These are phyloP conservation scores for Escovopsis weberi DNA, from an alignment of 2,329 filamentous ascomycete species.

Conservation along the genomic window DNA sequence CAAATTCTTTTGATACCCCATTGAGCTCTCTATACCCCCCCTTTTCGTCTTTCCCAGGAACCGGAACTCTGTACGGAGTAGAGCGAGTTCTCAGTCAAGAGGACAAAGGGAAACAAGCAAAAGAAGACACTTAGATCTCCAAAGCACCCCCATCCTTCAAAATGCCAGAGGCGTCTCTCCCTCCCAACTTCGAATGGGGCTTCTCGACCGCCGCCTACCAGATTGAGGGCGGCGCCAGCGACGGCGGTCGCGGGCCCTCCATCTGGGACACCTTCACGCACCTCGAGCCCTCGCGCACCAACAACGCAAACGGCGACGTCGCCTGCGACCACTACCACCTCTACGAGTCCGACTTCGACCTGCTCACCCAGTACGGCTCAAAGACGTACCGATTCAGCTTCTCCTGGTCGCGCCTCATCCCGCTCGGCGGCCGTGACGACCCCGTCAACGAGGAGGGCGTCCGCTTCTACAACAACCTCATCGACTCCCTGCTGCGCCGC, in stretches of 20 bases:
- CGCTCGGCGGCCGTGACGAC: constrained; percentile 46
- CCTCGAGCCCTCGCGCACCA: constrained; percentile 24
- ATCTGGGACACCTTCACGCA: constrained; percentile 30
- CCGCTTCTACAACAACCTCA: constrained; percentile 43
- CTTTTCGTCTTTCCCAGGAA: background rate
- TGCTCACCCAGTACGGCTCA: constrained; percentile 42
- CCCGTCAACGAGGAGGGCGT: constrained; percentile 47
- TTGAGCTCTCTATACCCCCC: background rate
- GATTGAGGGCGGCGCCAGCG: constrained; percentile 27
- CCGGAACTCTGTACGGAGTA: background rate
- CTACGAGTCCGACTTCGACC: constrained; percentile 38
- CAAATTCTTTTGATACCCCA: background rate
- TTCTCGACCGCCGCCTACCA: constrained; percentile 29
- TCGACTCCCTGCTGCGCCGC: constrained; percentile 40
- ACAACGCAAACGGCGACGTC: constrained; percentile 31
- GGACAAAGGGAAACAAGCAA: background rate
- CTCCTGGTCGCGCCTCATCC: constrained; percentile 52
- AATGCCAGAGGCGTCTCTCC: no score
- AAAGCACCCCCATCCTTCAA: no score
- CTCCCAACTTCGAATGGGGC: constrained; percentile 22
- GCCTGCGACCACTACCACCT: constrained; percentile 29
- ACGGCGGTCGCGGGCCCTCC: constrained; percentile 26
- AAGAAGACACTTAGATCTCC: background rate
- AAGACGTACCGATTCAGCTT: constrained; percentile 51
- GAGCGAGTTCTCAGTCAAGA: background rate